Conservation (phyloP, 129 eudicot species). For the Tanacetum coccineum region DNA sequence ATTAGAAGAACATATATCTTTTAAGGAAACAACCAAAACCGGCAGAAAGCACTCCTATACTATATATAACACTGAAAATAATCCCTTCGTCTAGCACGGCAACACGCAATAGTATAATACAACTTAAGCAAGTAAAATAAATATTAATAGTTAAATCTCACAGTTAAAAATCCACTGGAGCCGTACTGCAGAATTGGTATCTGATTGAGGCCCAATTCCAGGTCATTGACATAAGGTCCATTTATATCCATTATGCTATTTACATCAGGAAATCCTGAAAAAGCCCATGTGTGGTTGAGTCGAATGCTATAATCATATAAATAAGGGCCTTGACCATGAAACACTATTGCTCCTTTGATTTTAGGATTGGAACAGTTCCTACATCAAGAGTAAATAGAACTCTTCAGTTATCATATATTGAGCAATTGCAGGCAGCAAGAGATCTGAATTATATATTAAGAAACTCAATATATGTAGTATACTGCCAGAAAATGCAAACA, state of each 20-base stretch:
- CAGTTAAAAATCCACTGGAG: slow-evolving; percentile 94
- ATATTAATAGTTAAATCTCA: slow-evolving; percentile 37
- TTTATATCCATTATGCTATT: slow-evolving; percentile 85
- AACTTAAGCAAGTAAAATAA: slow-evolving; percentile 4
- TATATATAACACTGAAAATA: neutral
- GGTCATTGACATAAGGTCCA: slow-evolving; percentile 94
- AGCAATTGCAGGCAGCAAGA: neutral
- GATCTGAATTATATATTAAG: neutral
- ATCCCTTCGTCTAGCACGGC: no score
- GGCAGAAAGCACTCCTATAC: slow-evolving; percentile 6
- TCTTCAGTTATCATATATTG: slow-evolving; percentile 13
- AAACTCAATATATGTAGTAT: slow-evolving; percentile 15
- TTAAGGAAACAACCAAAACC: slow-evolving; percentile 18
- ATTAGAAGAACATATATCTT: slow-evolving; percentile 7
- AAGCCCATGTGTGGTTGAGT: slow-evolving; percentile 98
- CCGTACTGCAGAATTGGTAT: slow-evolving; percentile 92
- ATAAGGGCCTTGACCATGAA: slow-evolving; percentile 93
- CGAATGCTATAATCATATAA: slow-evolving; percentile 93
- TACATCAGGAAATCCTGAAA: slow-evolving; percentile 96
- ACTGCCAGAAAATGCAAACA: slow-evolving; percentile 3
- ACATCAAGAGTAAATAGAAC: slow-evolving; percentile 24
- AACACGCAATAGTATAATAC: neutral
- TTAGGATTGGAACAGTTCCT: slow-evolving; percentile 87
- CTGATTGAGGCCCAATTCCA: slow-evolving; percentile 77
- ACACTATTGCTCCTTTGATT: slow-evolving; percentile 93